These are phyloP conservation scores for Erysimum cheiri DNA, from an alignment of 441 rosid genomes.

Conservation along the genomic window DNA sequence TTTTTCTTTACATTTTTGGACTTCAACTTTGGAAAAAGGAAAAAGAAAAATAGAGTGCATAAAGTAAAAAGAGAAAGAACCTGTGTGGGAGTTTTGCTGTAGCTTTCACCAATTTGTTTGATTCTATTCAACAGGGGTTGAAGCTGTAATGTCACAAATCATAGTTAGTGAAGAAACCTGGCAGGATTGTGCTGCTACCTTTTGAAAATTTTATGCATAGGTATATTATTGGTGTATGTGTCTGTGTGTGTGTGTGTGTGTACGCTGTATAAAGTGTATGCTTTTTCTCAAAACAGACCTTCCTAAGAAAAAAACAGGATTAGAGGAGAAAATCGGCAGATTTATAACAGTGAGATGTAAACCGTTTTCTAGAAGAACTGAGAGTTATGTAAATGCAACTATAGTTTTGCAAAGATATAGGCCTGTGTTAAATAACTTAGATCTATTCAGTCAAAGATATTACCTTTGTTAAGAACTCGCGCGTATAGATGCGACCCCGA, in stretches of 20 bases:
- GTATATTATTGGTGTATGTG: constrained; percentile 2
- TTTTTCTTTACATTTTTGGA: constrained; percentile 12
- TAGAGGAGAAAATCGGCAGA: background rate
- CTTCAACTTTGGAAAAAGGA: constrained; percentile 8
- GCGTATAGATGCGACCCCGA: constrained; percentile 78
- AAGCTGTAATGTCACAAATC: constrained; percentile 58
- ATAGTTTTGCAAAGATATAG: background rate
- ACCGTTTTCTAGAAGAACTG: background rate
- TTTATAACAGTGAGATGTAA: background rate
- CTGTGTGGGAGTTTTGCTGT: constrained; percentile 82
- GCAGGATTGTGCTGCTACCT: constrained; percentile 15
- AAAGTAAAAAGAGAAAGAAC: constrained; percentile 47
- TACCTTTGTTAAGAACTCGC: constrained; percentile 73
- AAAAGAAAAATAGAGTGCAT: constrained; percentile 11
- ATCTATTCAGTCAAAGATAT: constrained; percentile 26
- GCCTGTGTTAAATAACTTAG: background rate
- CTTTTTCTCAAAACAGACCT: constrained; percentile 13
- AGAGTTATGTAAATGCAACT: constrained; percentile 22
- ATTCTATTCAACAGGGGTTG: constrained; percentile 78
- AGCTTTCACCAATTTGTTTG: constrained; percentile 68
- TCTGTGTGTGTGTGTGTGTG: constrained; percentile 31
- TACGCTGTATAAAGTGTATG: background rate
- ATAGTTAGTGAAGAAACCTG: constrained; percentile 24
- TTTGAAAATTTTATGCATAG: constrained; percentile 1
- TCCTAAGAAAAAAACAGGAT: constrained; percentile 1